These are phyloP conservation scores for Tulasnella sp. DNA, from an alignment of 768 basidiomycete species.

Conservation along the genomic window DNA sequence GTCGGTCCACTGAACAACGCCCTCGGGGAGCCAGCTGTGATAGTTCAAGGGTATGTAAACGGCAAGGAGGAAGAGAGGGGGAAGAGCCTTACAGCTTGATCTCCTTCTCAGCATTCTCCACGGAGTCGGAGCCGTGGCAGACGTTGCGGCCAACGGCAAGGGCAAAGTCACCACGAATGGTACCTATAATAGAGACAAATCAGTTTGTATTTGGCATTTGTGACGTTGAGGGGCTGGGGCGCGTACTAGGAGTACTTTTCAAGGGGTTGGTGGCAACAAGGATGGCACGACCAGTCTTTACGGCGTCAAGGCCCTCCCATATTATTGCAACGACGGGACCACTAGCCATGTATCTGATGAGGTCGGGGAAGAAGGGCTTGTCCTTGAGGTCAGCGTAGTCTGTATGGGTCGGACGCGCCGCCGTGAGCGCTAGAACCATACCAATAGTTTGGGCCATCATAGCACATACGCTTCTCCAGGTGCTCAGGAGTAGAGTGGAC, in stretches of 20 bases:
- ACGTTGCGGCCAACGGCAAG: slow-evolving; percentile 94
- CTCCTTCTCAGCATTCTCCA: slow-evolving; percentile 90
- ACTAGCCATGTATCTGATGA: slow-evolving; percentile 93
- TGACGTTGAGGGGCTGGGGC: neutral
- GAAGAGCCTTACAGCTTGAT: too few relatives aligned
- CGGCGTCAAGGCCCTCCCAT: slow-evolving; percentile 90
- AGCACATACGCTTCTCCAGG: slow-evolving; percentile 76
- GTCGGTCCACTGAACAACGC: slow-evolving; percentile 65
- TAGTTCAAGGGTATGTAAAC: too few relatives aligned
- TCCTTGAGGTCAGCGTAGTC: slow-evolving; percentile 95
- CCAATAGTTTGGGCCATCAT: neutral
- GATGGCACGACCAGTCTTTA: slow-evolving; percentile 94
- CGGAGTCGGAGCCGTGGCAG: slow-evolving; percentile 86
- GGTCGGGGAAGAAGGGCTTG: slow-evolving; percentile 93
- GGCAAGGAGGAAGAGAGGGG: too few relatives aligned
- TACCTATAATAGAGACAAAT: slow-evolving; percentile 48
- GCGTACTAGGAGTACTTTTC: slow-evolving; percentile 73
- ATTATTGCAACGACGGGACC: slow-evolving; percentile 96
- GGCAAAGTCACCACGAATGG: slow-evolving; percentile 93
- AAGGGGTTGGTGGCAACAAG: slow-evolving; percentile 97
- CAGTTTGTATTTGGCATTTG: neutral
- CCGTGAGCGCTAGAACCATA: neutral
- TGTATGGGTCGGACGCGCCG: slow-evolving; percentile 36
- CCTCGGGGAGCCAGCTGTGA: slow-evolving; percentile 87
- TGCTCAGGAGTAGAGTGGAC: slow-evolving; percentile 72